Conservation (phyloP, 75 land plant species). For the Pseudotsuga menziesii region DNA sequence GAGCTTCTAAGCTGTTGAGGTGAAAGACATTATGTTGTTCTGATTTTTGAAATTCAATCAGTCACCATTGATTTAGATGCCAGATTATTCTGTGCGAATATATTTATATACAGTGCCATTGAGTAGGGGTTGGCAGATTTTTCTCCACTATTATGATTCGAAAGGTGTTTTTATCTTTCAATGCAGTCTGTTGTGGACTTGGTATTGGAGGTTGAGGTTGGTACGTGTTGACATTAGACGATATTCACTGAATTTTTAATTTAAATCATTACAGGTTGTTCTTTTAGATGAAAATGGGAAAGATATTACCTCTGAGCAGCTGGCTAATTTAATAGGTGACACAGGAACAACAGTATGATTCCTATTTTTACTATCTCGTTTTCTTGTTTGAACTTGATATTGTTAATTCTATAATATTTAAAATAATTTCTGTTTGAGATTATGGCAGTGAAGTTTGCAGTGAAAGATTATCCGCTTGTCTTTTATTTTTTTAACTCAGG, state of each 20-base stretch:
- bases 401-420: neutral
- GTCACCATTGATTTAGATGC: neutral
- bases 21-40: neutral
- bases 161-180: neutral
- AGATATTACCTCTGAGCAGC: conserved; percentile 60
- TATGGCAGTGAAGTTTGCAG: neutral
- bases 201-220: neutral
- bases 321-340: conserved; percentile 67
- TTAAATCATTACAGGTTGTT: conserved; percentile 44
- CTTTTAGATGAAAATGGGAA: conserved; percentile 72
- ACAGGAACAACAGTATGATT: conserved; percentile 63
- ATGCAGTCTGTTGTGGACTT: neutral
- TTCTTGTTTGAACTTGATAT: neutral
- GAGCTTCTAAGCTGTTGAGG: conserved; percentile 5
- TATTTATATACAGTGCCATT: neutral
- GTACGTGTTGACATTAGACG: neutral
- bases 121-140: neutral
- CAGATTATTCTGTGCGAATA: neutral
- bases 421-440: neutral
- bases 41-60: neutral
- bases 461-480: neutral
- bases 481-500: neutral
- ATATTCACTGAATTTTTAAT: neutral
- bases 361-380: neutral
- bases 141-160: conserved; percentile 4